phyloP scores from a whole-genome alignment of 148 eudicot species.

The Rhododendron molle region DNA sequence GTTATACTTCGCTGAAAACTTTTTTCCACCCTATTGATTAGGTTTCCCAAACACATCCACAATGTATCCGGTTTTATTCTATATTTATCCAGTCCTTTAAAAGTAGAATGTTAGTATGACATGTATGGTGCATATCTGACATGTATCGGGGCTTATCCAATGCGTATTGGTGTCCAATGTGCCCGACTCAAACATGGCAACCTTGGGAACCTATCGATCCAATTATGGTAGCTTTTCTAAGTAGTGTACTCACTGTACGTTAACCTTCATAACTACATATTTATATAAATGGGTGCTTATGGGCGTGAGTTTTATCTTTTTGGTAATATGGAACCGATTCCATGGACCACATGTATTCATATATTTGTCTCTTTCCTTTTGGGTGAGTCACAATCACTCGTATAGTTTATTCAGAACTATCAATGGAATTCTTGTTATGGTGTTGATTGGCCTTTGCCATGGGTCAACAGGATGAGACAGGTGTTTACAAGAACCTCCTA shows the following conservation, averaged over 20 bases:
- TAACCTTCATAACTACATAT: not conserved
- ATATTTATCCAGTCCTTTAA: too few species aligned
- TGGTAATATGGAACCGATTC: not conserved
- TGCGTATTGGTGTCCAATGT: not conserved
- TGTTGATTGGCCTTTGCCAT: slow-evolving; percentile 19
- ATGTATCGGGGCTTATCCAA: not conserved
- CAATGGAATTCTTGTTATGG: not conserved
- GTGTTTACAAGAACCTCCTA: slow-evolving; percentile 70
- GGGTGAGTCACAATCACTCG: not conserved
- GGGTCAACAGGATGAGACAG: slow-evolving; percentile 64
- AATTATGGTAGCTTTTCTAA: not conserved
- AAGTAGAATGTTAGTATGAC: not conserved
- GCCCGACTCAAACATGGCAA: not conserved
- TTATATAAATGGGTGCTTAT: not conserved
- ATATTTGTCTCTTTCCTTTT: not conserved
- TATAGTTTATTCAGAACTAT: not conserved
- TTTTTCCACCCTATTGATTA: not conserved
- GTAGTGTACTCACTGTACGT: too few species aligned
- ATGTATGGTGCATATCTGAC: not conserved
- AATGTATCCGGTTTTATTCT: too few species aligned
- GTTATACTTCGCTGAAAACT: not conserved
- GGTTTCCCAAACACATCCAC: not conserved
- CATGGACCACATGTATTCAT: too few species aligned
- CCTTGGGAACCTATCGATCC: not conserved
- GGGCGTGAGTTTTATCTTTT: not conserved